Base-by-base conservation (phyloP, 257 asterid genomes). In the Euphrasia confusa region DNA sequence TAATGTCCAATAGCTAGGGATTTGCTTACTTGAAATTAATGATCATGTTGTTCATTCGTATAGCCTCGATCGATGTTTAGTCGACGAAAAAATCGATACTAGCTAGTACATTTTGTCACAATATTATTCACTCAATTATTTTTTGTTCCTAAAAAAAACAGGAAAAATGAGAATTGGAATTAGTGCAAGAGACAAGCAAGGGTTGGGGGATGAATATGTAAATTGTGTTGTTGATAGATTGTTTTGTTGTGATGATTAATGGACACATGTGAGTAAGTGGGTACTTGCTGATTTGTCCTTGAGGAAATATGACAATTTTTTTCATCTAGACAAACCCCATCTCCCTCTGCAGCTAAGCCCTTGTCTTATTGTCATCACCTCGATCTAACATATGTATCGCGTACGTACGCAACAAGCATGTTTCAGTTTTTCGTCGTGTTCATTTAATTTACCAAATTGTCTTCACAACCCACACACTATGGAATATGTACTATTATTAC, bases 211-310 rank as follows among this genome's bases (percentile, higher is more conserved):
- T 81, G 84, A 81, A 82, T 70, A 66, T 74, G 71, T 71, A 50
- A 75, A 64, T 78, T 75, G 68, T 80, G 71, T 63, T 78, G 77
- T 69, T 69, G 54, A 75, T 69, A 67, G 54, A 75, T 84, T 84
- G 88, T 80, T 74, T 76, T 71, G 77, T 82, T 82, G 78, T 78
- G 83, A 82, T 84, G 81, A 84, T 84, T 84, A 80, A 82, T 82
- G 89, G 83, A 82, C 85, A 68, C 93, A 84, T 76, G 93, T 84
- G 93, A 84, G 74, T 74, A 47, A 68, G 89, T 84, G 89, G 93
- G 89, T 82, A 84, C 89, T 69, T 74, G 52, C 32, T 71, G 72
- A 72, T 82, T 84, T 84, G 93, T 82, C 87, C 68, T 76, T 72
- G 78, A 72, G 69, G 72, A 77, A 73, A 68, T 28, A 32, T 77